Evolutionary conservation across 2,329 filamentous ascomycete genomes (phyloP), one percentile per base, ranked within the genome.

Genomic region (Xylaria sp.): DNA sequence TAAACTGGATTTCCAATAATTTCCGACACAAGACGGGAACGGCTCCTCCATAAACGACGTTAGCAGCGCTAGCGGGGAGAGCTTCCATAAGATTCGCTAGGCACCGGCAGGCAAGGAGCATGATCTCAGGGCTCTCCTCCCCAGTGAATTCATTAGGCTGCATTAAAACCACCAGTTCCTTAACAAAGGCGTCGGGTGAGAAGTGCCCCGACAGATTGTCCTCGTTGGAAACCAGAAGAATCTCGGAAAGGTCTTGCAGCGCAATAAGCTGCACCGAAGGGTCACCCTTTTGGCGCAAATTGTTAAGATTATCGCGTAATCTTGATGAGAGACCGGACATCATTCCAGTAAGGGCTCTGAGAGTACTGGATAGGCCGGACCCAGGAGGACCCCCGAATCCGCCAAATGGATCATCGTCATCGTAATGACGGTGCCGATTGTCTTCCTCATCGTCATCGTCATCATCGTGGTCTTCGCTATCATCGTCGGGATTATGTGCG

Each of bases 1-100:
- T 99, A 79, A 95, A 99, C 69, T 95, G 92, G 54, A 98, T 98
- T 80, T 98, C 94, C 69, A 98, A 85, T 34, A 99, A 85, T 81
- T 98, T 99, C 77, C 95, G 93, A 81, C 96, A 98, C 30, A 99
- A 84, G 12, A 99, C 90, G 2, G 96, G 94, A 4, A 99, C 96
- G 39, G 96, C 96, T 58, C 94, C 93, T n/a, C 94, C 95, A 78
- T 98, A 98, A 3, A 98, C 96, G 14, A 99, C 94, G 78, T 97
- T 98, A 12, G 94, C 93, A 57, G 96, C 96, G 65, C 95, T 95
- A 39, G 93, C 91, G 21, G 96, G 94, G 34, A 99, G 84, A 30
- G 95, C 97, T 79, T 99, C 96, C 96, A 99, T 99, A 64, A 99
- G 81, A 78, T 99, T 98, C 68, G 96, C 96, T 75, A 99, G 87